Evolutionary conservation across 2,329 filamentous ascomycete genomes (phyloP).

Genomic region (Leptosphaerulina australis): DNA sequence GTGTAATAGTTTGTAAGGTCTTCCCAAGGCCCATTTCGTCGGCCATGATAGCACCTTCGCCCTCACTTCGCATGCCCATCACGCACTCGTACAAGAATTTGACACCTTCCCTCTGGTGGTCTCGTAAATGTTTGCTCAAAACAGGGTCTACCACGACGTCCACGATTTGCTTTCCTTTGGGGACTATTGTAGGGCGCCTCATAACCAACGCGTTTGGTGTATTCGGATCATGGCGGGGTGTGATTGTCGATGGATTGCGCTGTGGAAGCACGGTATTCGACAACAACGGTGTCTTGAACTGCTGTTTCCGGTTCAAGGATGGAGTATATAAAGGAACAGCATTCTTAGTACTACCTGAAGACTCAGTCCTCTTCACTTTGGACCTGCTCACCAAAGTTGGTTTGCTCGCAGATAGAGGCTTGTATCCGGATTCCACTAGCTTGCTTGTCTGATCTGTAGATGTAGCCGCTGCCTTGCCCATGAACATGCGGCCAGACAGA

Average conservation of each 20-base stretch:
- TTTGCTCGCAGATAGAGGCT: conserved; percentile 16
- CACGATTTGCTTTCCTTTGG: conserved; percentile 68
- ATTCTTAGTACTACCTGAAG: conserved; percentile 38
- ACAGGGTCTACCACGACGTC: conserved; percentile 76
- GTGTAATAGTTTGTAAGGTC: conserved; percentile 72
- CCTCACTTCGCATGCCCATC: conserved; percentile 71
- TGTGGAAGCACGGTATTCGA: conserved; percentile 58
- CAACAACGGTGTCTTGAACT: conserved; percentile 68
- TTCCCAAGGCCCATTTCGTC: conserved; percentile 80
- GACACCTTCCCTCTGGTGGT: conserved; percentile 73
- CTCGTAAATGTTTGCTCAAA: conserved; percentile 65
- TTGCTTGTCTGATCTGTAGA: conserved; percentile 27
- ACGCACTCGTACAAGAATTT: conserved; percentile 76
- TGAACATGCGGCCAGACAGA: conserved; percentile 56
- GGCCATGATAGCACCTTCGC: conserved; percentile 72
- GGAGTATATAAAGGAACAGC: conserved; percentile 46
- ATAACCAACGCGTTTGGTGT: conserved; percentile 68
- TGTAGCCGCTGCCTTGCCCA: conserved; percentile 35
- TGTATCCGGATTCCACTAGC: conserved; percentile 23
- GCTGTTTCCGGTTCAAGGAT: conserved; percentile 49
- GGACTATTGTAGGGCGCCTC: conserved; percentile 62
- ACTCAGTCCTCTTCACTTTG: conserved; percentile 27
- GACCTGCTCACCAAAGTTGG: conserved; percentile 7
- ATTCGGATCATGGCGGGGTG: conserved; percentile 69
- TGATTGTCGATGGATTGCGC: conserved; percentile 55